A percentile compares a stretch with the other conserved stretches of the same genome.
Evolutionary conservation across 2,329 filamentous ascomycete genomes (phyloP).

Genomic region (Aureobasidium subglaciale): DNA sequence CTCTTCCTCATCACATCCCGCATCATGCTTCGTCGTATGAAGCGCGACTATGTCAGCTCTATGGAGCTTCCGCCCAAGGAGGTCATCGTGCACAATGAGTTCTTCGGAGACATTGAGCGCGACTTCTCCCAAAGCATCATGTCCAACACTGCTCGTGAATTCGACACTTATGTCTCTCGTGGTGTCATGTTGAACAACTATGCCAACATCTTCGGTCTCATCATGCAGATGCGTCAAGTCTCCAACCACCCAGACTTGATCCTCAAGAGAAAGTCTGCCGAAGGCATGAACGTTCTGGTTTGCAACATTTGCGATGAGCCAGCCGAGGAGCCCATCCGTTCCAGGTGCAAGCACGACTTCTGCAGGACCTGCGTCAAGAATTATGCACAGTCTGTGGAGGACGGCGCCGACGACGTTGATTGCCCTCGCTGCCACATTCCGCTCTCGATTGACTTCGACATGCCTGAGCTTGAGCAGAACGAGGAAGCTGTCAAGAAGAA

Average conservation of each 20-base stretch:
- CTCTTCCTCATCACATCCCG: slow-evolving; percentile 81
- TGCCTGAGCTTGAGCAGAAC: slow-evolving; percentile 91
- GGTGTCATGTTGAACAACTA: slow-evolving; percentile 94
- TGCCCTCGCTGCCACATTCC: slow-evolving; percentile 90
- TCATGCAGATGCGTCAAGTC: slow-evolving; percentile 99
- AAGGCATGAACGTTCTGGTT: slow-evolving; percentile 82
- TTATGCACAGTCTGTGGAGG: slow-evolving; percentile 71
- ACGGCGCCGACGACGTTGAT: slow-evolving; percentile 53
- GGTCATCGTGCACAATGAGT: slow-evolving; percentile 84
- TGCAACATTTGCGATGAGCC: slow-evolving; percentile 96
- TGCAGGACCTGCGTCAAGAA: slow-evolving; percentile 73
- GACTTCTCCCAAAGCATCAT: slow-evolving; percentile 96
- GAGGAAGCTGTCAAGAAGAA: slow-evolving; percentile 82
- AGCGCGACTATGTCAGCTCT: slow-evolving; percentile 84
- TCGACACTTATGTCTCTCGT: slow-evolving; percentile 90
- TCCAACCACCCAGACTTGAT: slow-evolving; percentile 94
- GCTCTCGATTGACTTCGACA: slow-evolving; percentile 84
- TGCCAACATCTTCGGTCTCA: slow-evolving; percentile 96
- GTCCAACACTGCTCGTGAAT: slow-evolving; percentile 79
- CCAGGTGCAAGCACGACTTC: slow-evolving; percentile 88
- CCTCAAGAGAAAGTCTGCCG: slow-evolving; percentile 76
- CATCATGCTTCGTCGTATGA: slow-evolving; percentile 93
- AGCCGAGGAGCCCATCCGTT: slow-evolving; percentile 88
- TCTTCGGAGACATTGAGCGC: slow-evolving; percentile 92
- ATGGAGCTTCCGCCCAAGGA: slow-evolving; percentile 98